Conservation (phyloP, 305 asterid species). For the Solanum chacoense region DNA sequence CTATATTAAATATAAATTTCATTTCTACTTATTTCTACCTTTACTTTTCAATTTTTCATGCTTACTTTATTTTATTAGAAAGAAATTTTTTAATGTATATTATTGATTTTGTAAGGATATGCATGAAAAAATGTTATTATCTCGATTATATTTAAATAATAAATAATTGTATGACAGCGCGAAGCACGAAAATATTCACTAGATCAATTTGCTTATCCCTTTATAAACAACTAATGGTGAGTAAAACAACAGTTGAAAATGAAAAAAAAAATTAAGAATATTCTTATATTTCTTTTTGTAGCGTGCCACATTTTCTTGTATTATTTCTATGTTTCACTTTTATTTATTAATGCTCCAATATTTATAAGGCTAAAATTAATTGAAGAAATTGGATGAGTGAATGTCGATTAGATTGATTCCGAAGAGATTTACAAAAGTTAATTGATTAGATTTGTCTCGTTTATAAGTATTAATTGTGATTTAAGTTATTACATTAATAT, state of each 20-base stretch:
- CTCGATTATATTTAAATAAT: too few relatives aligned
- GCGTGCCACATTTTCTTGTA: not conserved
- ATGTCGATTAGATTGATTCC: not conserved
- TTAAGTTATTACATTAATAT: not conserved
- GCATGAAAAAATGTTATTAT: too few relatives aligned
- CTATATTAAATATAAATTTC: too few relatives aligned
- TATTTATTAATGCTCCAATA: not conserved
- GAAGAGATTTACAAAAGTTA: not conserved
- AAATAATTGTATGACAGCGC: too few relatives aligned
- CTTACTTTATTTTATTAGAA: too few relatives aligned
- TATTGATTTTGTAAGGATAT: too few relatives aligned
- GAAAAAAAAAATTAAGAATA: not conserved
- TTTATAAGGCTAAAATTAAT: not conserved
- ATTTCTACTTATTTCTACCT: too few relatives aligned
- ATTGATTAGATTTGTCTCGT: not conserved
- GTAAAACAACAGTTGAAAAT: not conserved
- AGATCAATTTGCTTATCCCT: not conserved
- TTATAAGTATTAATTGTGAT: not conserved
- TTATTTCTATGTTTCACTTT: not conserved
- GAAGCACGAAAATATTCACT: too few relatives aligned
- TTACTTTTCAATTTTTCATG: too few relatives aligned
- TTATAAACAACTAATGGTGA: not conserved
- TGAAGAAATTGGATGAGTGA: not conserved
- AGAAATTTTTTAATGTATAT: too few relatives aligned
- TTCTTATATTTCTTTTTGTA: not conserved